Evolutionary conservation across 257 asterid species (phyloP).

Genomic region (Solanum rostratum): DNA sequence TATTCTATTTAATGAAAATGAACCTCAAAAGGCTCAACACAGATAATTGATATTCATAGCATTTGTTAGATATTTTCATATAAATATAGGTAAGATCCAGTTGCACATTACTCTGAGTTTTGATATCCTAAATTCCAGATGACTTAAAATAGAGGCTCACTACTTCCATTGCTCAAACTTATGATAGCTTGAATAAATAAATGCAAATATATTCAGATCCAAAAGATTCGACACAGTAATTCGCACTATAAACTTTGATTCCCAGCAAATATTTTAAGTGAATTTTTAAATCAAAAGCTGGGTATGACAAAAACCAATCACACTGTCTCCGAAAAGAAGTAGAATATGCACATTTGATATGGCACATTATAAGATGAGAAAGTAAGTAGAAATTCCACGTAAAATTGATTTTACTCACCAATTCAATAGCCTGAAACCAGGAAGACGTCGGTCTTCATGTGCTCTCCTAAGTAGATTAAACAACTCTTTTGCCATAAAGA

Average conservation of each 20-base stretch:
- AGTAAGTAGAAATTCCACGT: neutral
- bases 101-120: neutral
- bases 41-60: neutral
- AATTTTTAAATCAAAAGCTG: neutral
- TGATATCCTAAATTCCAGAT: neutral
- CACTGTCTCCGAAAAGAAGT: neutral
- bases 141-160: neutral
- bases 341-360: neutral
- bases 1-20: neutral
- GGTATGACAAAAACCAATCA: neutral
- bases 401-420: constrained; percentile 41
- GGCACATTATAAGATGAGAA: neutral
- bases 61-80: neutral
- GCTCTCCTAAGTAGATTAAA: constrained; percentile 75
- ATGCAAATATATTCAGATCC: neutral
- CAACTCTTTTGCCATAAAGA: constrained; percentile 88
- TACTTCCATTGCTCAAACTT: neutral
- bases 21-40: neutral
- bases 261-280: neutral
- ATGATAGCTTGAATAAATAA: neutral
- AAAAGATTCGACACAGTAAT: neutral
- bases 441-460: constrained; percentile 83
- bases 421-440: constrained; percentile 93
- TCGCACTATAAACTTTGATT: neutral
- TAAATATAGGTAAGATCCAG: neutral